phyloP scores from a whole-genome alignment of 2,329 filamentous ascomycete species.

The Cordyceps fumosorosea region DNA sequence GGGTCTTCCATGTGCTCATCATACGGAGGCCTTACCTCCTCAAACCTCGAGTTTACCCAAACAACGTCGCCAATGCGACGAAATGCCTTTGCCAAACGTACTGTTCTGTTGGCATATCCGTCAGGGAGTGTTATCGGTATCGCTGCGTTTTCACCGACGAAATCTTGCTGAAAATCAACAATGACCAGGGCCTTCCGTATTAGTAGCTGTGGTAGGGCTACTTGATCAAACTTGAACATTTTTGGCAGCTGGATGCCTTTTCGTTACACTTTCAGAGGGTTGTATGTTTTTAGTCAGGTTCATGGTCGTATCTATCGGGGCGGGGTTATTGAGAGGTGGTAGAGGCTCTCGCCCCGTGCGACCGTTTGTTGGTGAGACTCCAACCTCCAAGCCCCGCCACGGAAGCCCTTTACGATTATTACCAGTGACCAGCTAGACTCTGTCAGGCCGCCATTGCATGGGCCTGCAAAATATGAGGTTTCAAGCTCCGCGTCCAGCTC shows the following conservation, averaged over 20 bases:
- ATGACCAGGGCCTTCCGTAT: constrained; percentile 68
- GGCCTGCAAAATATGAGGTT: too few species aligned
- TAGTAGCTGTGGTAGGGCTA: constrained; percentile 48
- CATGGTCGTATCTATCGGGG: background rate
- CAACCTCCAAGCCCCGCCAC: background rate
- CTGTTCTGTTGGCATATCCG: constrained; percentile 61
- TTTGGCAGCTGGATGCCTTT: background rate
- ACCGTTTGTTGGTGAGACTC: constrained; percentile 7
- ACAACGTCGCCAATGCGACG: constrained; percentile 66
- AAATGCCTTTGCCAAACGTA: constrained; percentile 63
- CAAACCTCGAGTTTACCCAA: constrained; percentile 76
- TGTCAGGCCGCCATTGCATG: too few species aligned
- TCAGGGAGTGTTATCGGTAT: constrained; percentile 58
- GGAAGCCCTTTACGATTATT: too few species aligned
- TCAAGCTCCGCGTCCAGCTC: too few species aligned
- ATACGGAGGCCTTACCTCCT: constrained; percentile 26
- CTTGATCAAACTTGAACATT: constrained; percentile 52
- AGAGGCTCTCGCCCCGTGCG: background rate
- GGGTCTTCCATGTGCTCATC: background rate
- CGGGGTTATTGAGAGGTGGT: background rate
- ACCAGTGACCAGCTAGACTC: too few species aligned
- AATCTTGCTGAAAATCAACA: constrained; percentile 88
- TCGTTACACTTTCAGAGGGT: background rate
- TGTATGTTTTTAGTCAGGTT: background rate
- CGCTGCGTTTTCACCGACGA: constrained; percentile 61